These are phyloP conservation scores for Penicillium cosmopolitanum DNA, from an alignment of 495 filamentous ascomycete genomes.

Conservation along the genomic window DNA sequence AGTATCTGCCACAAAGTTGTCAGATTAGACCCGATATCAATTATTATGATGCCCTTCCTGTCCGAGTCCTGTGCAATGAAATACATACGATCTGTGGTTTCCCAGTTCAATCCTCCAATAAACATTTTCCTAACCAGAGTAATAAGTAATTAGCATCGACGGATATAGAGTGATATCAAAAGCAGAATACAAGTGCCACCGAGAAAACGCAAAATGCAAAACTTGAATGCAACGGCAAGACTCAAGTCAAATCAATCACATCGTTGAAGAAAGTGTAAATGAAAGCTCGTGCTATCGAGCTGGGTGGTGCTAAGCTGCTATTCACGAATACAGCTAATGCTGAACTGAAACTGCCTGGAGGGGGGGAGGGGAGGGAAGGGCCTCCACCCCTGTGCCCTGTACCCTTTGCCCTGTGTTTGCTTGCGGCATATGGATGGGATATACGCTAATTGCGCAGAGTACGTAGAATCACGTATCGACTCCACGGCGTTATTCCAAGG, in stretches of 20 bases:
- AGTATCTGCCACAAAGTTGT: constrained; percentile 65
- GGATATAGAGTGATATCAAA: background rate
- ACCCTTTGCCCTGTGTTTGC: background rate
- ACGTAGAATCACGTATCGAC: constrained; percentile 13
- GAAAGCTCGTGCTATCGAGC: constrained; percentile 22
- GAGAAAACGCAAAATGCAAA: background rate
- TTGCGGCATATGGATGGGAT: background rate
- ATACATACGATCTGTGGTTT: constrained; percentile 91
- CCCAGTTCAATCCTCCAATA: constrained; percentile 98
- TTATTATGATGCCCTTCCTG: background rate
- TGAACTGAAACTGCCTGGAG: constrained; percentile 10
- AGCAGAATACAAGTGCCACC: background rate
- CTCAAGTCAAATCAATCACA: constrained; percentile 2
- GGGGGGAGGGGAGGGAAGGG: background rate
- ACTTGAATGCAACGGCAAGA: background rate
- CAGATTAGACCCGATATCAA: background rate
- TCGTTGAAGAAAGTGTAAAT: background rate
- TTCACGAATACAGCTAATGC: constrained; percentile 31
- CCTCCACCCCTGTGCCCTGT: background rate
- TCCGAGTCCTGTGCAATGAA: background rate
- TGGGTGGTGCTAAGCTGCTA: constrained; percentile 30
- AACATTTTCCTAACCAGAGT: constrained; percentile 87
- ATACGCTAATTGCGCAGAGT: constrained; percentile 1
- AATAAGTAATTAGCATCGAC: constrained; percentile 24
- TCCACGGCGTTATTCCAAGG: too few species aligned